Percentiles rank a stretch among this genome's conserved stretches.
Conservation (phyloP, 352 stramenopile genomes). For the Aphanomyces invadans region DNA sequence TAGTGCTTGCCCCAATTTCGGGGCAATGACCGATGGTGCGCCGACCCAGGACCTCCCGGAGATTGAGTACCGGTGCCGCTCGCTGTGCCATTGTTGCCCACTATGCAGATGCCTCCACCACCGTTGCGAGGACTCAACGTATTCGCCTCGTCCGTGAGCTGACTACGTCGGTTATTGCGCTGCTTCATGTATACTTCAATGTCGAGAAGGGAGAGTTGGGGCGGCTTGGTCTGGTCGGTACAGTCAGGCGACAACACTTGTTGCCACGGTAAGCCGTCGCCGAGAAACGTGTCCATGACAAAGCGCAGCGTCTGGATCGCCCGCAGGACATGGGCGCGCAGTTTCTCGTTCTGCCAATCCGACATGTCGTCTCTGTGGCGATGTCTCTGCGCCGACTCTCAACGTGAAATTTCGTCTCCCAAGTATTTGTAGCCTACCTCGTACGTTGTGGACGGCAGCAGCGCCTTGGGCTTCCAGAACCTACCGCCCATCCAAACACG, state of each 20-base stretch:
- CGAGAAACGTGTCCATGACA: conserved; percentile 53
- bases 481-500: background rate
- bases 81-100: conserved; percentile 1
- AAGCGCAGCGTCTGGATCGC: conserved; percentile 28
- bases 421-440: background rate
- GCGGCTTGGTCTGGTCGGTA: conserved; percentile 29
- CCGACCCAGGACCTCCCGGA: background rate
- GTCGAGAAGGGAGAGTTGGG: conserved; percentile 38
- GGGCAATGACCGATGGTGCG: conserved; percentile 40
- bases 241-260: conserved; percentile 51
- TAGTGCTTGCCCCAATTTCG: conserved; percentile 64
- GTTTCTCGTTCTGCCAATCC: background rate
- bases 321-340: background rate
- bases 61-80: background rate
- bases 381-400: no score
- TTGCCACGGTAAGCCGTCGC: conserved; percentile 30
- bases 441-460: background rate
- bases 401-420: no score
- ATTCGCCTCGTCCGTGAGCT: conserved; percentile 10
- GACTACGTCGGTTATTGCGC: conserved; percentile 36
- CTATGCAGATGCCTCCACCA: background rate
- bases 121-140: background rate
- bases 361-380: background rate
- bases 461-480: conserved; percentile 12
- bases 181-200: conserved; percentile 49